These are phyloP conservation scores for Trichomonascus vanleenenianus DNA, from an alignment of 805 yeast species.

Conservation along the genomic window DNA sequence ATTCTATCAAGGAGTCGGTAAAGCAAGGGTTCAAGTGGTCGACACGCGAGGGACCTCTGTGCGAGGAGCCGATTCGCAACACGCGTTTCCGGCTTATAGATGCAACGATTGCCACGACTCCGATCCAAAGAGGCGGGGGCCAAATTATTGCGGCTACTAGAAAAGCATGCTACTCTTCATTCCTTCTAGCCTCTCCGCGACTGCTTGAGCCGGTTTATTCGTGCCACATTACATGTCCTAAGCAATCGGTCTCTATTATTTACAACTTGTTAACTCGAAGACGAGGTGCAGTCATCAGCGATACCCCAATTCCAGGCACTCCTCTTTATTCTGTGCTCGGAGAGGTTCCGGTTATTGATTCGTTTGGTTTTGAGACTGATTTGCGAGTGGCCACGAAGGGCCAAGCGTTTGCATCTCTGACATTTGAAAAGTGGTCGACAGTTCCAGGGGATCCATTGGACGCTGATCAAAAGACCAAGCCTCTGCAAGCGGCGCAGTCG, in stretches of 20 bases:
- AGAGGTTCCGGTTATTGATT: conserved; percentile 77
- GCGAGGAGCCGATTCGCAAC: conserved; percentile 71
- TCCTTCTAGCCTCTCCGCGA: conserved; percentile 69
- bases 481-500: conserved; percentile 66
- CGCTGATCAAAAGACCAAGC: conserved; percentile 49
- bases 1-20: conserved; percentile 44
- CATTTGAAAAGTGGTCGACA: conserved; percentile 62
- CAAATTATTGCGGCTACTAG: conserved; percentile 78
- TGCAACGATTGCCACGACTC: conserved; percentile 42
- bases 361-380: conserved; percentile 85
- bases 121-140: conserved; percentile 45
- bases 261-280: conserved; percentile 48
- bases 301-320: conserved; percentile 62
- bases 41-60: conserved; percentile 80
- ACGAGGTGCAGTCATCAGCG: conserved; percentile 53
- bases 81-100: conserved; percentile 66
- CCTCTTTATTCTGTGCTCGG: conserved; percentile 57
- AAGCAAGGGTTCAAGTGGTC: conserved; percentile 81
- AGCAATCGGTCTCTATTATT: conserved; percentile 41
- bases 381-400: conserved; percentile 71
- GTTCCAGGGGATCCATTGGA: conserved; percentile 94
- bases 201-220: conserved; percentile 76
- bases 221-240: conserved; percentile 49
- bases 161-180: conserved; percentile 75
- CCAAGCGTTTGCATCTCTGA: conserved; percentile 59